Evolutionary conservation across 371 early-diverging fungal species (phyloP).

Genomic region (Mucor irregularis): DNA sequence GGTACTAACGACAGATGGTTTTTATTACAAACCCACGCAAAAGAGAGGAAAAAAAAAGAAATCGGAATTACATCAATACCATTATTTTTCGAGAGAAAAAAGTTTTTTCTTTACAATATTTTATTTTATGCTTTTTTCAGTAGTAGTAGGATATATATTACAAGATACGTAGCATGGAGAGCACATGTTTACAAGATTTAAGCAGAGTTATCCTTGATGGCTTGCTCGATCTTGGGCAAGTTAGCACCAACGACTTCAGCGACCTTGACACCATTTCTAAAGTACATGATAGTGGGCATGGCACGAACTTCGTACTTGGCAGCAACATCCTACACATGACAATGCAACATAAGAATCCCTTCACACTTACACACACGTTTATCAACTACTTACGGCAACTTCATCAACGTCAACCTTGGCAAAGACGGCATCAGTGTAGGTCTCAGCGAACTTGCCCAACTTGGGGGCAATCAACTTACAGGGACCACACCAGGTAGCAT

Average conservation of each 20-base stretch:
- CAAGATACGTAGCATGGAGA: background rate
- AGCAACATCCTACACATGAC: conserved; percentile 63
- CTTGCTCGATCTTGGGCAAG: conserved; percentile 21
- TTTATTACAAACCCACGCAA: too few species aligned
- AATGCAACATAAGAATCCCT: background rate
- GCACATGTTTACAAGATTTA: background rate
- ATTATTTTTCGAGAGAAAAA: background rate
- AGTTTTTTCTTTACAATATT: background rate
- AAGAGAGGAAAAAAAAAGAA: too few species aligned
- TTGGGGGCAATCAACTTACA: conserved; percentile 88
- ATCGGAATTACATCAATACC: too few species aligned
- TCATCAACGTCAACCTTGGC: conserved; percentile 87
- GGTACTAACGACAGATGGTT: too few species aligned
- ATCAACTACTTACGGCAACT: conserved; percentile 40
- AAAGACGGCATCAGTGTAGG: conserved; percentile 63
- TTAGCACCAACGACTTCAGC: conserved; percentile 79
- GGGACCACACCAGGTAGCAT: conserved; percentile 79
- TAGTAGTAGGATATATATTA: background rate
- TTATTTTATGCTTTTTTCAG: background rate
- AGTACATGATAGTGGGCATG: conserved; percentile 92
- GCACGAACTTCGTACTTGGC: conserved; percentile 68
- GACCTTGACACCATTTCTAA: conserved; percentile 70
- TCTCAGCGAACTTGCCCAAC: conserved; percentile 57
- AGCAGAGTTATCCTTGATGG: conserved; percentile 10
- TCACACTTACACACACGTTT: background rate